A percentile compares a stretch with the other conserved stretches of the same genome.
Conservation (phyloP, 2,329 filamentous ascomycete genomes). For the Clonostachys rhizophaga region DNA sequence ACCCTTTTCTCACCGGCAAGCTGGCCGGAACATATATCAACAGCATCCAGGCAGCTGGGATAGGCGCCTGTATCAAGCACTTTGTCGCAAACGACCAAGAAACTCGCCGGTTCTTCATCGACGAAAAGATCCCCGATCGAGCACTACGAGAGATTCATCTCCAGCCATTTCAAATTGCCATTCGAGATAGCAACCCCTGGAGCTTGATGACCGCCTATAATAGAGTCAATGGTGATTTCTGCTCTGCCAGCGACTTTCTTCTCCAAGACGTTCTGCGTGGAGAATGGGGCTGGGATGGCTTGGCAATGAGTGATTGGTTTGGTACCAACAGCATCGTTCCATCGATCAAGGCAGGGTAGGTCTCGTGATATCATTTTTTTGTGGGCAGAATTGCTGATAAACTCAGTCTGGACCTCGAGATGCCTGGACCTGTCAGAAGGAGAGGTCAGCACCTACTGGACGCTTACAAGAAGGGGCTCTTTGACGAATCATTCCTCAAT, state of each 20-base stretch:
- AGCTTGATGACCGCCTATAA: constrained; percentile 37
- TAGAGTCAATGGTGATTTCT: constrained; percentile 31
- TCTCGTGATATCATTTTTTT: too few species aligned
- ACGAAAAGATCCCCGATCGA: constrained; percentile 10
- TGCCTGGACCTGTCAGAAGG: not conserved
- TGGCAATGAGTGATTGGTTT: constrained; percentile 38
- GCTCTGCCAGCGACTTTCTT: constrained; percentile 25
- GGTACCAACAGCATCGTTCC: constrained; percentile 11
- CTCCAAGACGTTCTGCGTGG: constrained; percentile 24
- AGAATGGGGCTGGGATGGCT: constrained; percentile 33
- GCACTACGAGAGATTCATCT: constrained; percentile 25
- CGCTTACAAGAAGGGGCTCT: not conserved
- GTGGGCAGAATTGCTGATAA: too few species aligned
- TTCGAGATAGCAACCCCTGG: constrained; percentile 25
- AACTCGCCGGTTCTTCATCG: constrained; percentile 8
- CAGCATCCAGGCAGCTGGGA: constrained; percentile 29
- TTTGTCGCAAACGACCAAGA: constrained; percentile 23
- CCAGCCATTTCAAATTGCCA: constrained; percentile 30
- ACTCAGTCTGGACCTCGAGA: not conserved
- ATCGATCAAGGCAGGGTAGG: constrained; percentile 10
- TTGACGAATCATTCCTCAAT: not conserved
- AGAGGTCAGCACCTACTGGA: not conserved
- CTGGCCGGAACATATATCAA: constrained; percentile 30
- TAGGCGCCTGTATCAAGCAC: constrained; percentile 32
- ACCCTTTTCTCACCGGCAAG: constrained; percentile 33